Percentiles rank a stretch among this genome's conserved stretches.
phyloP scores from a whole-genome alignment of 306 rosid genomes.

The Neltuma alba region DNA sequence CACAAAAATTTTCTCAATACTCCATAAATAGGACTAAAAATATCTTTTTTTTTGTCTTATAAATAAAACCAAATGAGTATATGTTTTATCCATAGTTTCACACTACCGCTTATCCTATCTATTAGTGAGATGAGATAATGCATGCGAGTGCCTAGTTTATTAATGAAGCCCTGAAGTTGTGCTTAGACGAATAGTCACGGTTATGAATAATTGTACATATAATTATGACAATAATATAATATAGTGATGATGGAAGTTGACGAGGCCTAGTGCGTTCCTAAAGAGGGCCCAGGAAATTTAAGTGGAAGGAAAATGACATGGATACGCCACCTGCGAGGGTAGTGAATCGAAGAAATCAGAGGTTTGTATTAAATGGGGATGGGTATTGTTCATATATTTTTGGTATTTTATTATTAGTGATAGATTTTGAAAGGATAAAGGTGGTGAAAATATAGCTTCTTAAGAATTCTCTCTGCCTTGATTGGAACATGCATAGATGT shows the following conservation, averaged over 20 bases:
- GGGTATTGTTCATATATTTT: not conserved
- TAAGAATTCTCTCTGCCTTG: not conserved
- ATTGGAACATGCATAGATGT: conserved; percentile 35
- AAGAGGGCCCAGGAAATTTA: conserved; percentile 24
- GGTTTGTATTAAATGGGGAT: not conserved
- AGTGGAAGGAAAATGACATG: not conserved
- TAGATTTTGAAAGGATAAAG: not conserved
- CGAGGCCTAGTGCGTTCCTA: not conserved
- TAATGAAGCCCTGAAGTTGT: not conserved
- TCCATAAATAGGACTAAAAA: too few species aligned
- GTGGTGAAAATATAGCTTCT: not conserved
- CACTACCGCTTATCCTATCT: conserved; percentile 30
- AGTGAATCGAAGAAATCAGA: not conserved
- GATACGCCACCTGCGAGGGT: not conserved
- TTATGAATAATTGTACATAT: too few species aligned
- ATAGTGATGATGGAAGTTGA: too few species aligned
- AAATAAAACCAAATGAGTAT: too few species aligned
- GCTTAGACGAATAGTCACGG: conserved; percentile 21
- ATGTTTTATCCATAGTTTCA: conserved; percentile 32
- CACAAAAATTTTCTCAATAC: too few species aligned
- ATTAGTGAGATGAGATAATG: conserved; percentile 43
- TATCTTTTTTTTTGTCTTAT: too few species aligned
- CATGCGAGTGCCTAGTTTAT: conserved; percentile 33
- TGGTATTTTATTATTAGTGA: not conserved
- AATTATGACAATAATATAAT: too few species aligned